Evolutionary conservation across 2,329 filamentous ascomycete species (phyloP), one percentile per base, ranked within the genome.

Genomic region (Zasmidium citrigriseum): DNA sequence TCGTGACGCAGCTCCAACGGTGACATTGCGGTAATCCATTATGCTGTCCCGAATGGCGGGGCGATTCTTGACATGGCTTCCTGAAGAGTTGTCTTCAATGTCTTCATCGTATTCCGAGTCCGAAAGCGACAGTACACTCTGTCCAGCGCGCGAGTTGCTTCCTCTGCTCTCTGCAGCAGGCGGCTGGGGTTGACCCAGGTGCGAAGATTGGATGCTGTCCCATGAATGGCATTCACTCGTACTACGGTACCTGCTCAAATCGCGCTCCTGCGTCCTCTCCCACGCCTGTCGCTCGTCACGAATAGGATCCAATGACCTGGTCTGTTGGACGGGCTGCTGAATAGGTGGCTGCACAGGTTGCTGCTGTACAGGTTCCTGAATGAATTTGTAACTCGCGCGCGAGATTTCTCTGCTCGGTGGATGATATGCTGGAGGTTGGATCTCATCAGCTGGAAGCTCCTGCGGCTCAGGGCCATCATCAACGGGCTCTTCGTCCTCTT

Each of bases 191-290:
- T 29, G 44, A 29, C 57, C 63, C 18, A 61, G 29, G 46, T 62
- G 58, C 14, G 63, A 65, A 14, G 63, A 65, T 29, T 65, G 63
- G n/a, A 63, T 65, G 55, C 63, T 65, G 59, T 65, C 54, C 27
- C 61, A 63, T 12, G 58, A 56, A 21, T 56, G 56, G 14, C 61
- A 59, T 2, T 54, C 45, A 48, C 47, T 59, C 14, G 52, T 51
- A 7, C 34, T 51, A 11, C 53, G 52, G 20, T 57, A 49, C 3
- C 50, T 20, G 14, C 34, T 41, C 25, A 51, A n/a, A 9, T 52
- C 49, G 11, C 25, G 55, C 20, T 53, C 49, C 18, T 24, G 46
- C 18, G 27, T 16, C 20, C 24, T 21, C 22, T 52, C 55, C 21
- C 7, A 18, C 1, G n/a, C 23, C 14, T 21, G 16, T 21, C 24